phyloP scores from a whole-genome alignment of 2,329 filamentous ascomycete species.

The Fusarium solani-melongenae region DNA sequence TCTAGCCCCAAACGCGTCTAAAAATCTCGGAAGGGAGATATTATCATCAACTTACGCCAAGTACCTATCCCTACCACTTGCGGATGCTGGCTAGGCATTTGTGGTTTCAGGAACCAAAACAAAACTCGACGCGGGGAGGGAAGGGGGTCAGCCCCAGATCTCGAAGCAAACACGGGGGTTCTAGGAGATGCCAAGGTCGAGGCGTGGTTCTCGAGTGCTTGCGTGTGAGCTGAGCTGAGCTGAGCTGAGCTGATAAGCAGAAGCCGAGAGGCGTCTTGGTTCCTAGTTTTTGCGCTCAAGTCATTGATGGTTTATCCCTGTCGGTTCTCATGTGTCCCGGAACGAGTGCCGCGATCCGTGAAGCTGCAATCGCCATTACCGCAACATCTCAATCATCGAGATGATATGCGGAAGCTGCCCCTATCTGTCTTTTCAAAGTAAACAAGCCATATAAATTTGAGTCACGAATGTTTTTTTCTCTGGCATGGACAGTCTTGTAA shows the following conservation, averaged over 20 bases:
- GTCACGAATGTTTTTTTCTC: not conserved
- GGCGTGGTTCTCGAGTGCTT: not conserved
- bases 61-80: not conserved
- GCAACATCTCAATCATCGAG: not conserved
- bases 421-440: not conserved
- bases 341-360: not conserved
- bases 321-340: not conserved
- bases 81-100: not conserved
- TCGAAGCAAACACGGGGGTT: not conserved
- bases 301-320: not conserved
- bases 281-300: not conserved
- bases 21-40: not conserved
- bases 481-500: conserved; percentile 7
- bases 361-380: not conserved
- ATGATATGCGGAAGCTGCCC: not conserved
- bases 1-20: conserved; percentile 10
- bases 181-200: not conserved
- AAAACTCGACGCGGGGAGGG: not conserved
- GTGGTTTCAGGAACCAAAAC: not conserved
- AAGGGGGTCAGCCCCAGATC: not conserved
- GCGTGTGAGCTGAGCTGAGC: not conserved
- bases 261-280: conserved; percentile 1
- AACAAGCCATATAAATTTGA: not conserved
- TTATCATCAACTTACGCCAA: conserved; percentile 54
- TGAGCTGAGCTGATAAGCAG: not conserved